Percentiles rank a stretch among this genome's conserved stretches.
phyloP scores from a whole-genome alignment of 1,284 basidiomycete genomes.

The Irpex lacteus region DNA sequence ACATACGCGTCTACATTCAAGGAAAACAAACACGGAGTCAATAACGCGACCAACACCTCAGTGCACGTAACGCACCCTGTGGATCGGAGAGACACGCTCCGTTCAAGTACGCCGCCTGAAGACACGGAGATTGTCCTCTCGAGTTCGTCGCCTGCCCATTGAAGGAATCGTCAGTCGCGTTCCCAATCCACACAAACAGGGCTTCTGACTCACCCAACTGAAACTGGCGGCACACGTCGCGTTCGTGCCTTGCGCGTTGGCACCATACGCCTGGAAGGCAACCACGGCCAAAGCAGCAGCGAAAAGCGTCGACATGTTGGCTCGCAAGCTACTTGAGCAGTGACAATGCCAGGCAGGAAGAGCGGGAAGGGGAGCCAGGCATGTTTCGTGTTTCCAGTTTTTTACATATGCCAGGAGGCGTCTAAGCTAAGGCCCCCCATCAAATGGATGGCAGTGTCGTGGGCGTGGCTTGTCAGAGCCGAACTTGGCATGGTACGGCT shows the following conservation, averaged over 20 bases:
- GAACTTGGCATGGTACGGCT: not conserved
- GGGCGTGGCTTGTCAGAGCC: not conserved
- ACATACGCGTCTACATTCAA: constrained; percentile 13
- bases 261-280: not conserved
- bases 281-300: not conserved
- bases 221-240: constrained; percentile 14
- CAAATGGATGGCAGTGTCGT: not conserved
- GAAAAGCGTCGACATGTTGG: not conserved
- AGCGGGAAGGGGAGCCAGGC: no score
- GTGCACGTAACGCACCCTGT: not conserved
- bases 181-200: no score
- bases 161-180: no score
- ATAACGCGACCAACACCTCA: not conserved
- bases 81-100: constrained; percentile 17
- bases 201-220: constrained; percentile 12
- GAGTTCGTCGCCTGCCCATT: constrained; percentile 12
- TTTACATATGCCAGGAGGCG: no score
- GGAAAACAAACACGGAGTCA: not conserved
- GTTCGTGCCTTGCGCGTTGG: constrained; percentile 15
- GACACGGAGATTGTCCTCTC: constrained; percentile 14
- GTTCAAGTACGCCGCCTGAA: constrained; percentile 17
- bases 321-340: not conserved
- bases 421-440: not conserved
- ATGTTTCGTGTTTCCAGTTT: no score
- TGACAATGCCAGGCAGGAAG: not conserved